Percentiles rank a stretch among this genome's conserved stretches.
phyloP scores from a whole-genome alignment of 2,329 filamentous ascomycete species.

The Leptodontidium sp. region DNA sequence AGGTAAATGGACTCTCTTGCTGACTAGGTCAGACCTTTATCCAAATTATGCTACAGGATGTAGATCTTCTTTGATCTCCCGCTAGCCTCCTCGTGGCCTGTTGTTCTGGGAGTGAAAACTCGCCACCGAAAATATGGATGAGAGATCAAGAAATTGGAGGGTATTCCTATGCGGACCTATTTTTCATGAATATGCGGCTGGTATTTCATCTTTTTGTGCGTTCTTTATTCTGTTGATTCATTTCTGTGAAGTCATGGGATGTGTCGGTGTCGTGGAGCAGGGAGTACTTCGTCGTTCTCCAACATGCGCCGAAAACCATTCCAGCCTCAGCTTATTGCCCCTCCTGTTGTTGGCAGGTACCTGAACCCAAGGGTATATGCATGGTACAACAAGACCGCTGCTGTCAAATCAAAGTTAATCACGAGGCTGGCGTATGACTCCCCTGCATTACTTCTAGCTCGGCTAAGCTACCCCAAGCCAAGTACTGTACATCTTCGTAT shows the following conservation, averaged over 20 bases:
- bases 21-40: conserved; percentile 10
- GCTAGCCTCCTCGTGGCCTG: conserved; percentile 1
- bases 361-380: not conserved
- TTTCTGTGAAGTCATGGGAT: too few relatives aligned
- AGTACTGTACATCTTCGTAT: conserved; percentile 1
- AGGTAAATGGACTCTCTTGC: not conserved
- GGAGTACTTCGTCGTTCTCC: too few relatives aligned
- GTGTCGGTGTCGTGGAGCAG: too few relatives aligned
- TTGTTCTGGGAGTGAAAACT: not conserved
- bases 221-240: not conserved
- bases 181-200: not conserved
- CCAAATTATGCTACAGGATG: conserved; percentile 16
- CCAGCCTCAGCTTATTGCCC: not conserved
- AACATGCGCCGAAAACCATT: not conserved
- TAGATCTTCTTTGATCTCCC: conserved; percentile 15
- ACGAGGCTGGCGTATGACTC: conserved; percentile 19
- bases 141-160: not conserved
- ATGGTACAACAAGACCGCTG: conserved; percentile 3
- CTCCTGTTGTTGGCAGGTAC: not conserved
- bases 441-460: not conserved
- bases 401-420: conserved; percentile 26
- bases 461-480: conserved; percentile 12
- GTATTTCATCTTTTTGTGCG: not conserved
- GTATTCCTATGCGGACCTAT: too few relatives aligned
- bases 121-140: not conserved